Evolutionary conservation across 2,329 filamentous ascomycete genomes (phyloP).

Genomic region (Trichoderma pleuroti): DNA sequence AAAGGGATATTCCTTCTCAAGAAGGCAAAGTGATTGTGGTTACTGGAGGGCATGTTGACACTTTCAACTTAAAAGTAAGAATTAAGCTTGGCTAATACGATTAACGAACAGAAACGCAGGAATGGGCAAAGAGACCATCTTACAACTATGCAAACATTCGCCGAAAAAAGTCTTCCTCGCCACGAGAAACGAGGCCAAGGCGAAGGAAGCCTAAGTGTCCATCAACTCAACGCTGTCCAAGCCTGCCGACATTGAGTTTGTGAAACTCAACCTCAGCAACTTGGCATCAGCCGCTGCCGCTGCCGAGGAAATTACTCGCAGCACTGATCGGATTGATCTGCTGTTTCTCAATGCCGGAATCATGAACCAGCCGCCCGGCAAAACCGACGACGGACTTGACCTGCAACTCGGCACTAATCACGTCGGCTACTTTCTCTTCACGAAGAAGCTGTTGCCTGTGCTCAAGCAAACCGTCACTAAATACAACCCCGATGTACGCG

Average conservation of each 20-base stretch:
- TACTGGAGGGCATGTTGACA: constrained; percentile 42
- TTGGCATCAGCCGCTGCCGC: not conserved
- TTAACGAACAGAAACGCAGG: constrained; percentile 34
- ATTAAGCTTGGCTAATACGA: not conserved
- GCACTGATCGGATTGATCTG: constrained; percentile 37
- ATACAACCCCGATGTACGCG: constrained; percentile 21
- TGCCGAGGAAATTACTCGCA: not conserved
- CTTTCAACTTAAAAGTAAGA: not conserved
- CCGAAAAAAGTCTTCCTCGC: constrained; percentile 54
- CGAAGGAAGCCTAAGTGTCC: constrained; percentile 40
- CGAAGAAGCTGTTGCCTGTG: not conserved
- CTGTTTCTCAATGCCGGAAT: constrained; percentile 47
- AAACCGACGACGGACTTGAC: constrained; percentile 47
- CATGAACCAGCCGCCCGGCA: constrained; percentile 36
- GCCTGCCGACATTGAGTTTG: constrained; percentile 34
- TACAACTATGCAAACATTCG: constrained; percentile 36
- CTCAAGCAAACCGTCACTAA: not conserved
- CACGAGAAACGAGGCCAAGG: constrained; percentile 44
- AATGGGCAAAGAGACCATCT: constrained; percentile 28
- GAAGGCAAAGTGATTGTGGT: constrained; percentile 48
- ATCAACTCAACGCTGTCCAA: constrained; percentile 30
- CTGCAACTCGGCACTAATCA: constrained; percentile 49
- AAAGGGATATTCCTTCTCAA: constrained; percentile 43
- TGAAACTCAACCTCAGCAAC: constrained; percentile 1
- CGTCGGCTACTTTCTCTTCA: constrained; percentile 15